Base-by-base conservation (phyloP, 2,329 filamentous ascomycete species). In the Ascocoryne sarcoides region DNA sequence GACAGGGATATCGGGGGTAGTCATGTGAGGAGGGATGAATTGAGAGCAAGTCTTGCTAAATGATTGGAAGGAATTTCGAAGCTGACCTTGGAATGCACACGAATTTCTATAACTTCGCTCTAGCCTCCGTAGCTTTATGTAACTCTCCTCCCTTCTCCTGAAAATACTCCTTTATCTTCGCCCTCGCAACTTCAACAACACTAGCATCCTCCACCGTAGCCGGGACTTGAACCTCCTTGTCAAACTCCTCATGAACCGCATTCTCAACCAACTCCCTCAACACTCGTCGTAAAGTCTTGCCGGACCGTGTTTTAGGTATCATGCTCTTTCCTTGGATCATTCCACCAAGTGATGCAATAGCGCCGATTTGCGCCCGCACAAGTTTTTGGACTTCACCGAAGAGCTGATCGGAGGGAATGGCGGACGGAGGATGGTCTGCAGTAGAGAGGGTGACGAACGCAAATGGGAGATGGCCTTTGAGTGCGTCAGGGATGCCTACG, bases 391-490 rank as follows among this genome's bases (percentile, higher is more conserved):
- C 76, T 59, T 89, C 84, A n/a, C 54, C 48, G 12, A 61, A 59
- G 5, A 77, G 54, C 32, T 63, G 42, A 2, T 58, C 47, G 21
- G 70, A 65, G 0, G 71, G 70, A 3, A 73, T 60, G 8, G 73
- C 74, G 7, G 69, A 70, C 2, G 60, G 50, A 4, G 67, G 73
- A 59, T 74, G 71, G 3, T 68, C 59, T 10, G 69, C 63, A 0
- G 71, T 65, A 1, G 66, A 64, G n/a, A 75, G 67, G 0, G 76
- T 82, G 51, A 95, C 71, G 59, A 95, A 95, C 8, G 88, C 89
- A 56, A 96, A 94, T 0, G 90, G 89, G 4, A 95, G 73, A 54
- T 94, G 87, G 14, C 89, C 90, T 60, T 96, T 96, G 32, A 95
- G 68, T 0, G 76, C 62, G 56, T 95, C 89, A 0, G 89, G 88